Percentiles rank a stretch among this genome's conserved stretches.
Evolutionary conservation across 352 stramenopile genomes (phyloP).

Genomic region (Phytopythium chamaehyphon): DNA sequence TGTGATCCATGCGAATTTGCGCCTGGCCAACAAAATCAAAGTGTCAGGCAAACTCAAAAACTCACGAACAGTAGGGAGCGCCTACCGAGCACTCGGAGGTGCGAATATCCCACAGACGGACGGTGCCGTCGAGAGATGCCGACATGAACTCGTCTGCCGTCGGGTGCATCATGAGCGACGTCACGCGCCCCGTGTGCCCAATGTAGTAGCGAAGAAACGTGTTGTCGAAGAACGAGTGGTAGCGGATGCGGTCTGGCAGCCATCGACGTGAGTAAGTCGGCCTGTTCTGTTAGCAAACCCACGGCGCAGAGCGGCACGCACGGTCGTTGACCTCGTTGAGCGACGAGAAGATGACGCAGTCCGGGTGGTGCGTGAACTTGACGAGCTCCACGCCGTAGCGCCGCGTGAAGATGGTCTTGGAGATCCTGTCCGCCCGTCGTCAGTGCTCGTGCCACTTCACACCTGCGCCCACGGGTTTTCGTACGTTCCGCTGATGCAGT

Average conservation of each 20-base stretch:
- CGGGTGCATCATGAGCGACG: conserved; percentile 85
- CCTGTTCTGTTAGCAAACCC: too few species aligned
- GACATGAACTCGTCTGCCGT: conserved; percentile 82
- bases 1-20: conserved; percentile 58
- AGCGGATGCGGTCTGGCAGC: conserved; percentile 68
- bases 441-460: too few species aligned
- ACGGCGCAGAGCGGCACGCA: conserved; percentile 23
- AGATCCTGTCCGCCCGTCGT: conserved; percentile 34
- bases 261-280: neutral
- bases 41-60: neutral
- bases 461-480: conserved; percentile 13
- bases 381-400: conserved; percentile 79
- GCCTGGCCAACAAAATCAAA: conserved; percentile 22
- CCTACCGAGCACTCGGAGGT: conserved; percentile 52
- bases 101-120: conserved; percentile 81
- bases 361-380: conserved; percentile 74
- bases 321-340: conserved; percentile 65
- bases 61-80: neutral
- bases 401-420: conserved; percentile 85
- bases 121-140: conserved; percentile 67
- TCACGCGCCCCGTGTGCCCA: conserved; percentile 74
- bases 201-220: conserved; percentile 87
- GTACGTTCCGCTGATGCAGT: conserved; percentile 79
- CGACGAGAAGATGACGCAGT: conserved; percentile 86
- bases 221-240: conserved; percentile 89